phyloP scores from a whole-genome alignment of 169 alveolate genomes.

The Plasmodium gonderi region DNA sequence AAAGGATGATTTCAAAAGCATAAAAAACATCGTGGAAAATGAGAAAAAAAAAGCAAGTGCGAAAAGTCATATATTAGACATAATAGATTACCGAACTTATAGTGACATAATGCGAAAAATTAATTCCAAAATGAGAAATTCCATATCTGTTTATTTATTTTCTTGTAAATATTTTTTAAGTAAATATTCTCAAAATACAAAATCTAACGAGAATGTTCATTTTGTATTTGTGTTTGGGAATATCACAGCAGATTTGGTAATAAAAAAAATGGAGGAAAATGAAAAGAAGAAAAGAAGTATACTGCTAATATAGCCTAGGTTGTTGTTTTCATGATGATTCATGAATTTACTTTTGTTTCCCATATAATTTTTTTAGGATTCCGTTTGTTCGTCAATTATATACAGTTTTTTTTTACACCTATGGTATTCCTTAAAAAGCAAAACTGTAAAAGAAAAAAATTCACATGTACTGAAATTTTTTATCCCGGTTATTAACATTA shows the following conservation, averaged over 20 bases:
- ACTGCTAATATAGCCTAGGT: neutral
- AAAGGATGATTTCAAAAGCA: constrained; percentile 37
- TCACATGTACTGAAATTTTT: constrained; percentile 24
- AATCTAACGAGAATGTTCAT: constrained; percentile 2
- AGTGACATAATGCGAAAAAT: constrained; percentile 18
- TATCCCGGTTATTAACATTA: constrained; percentile 74
- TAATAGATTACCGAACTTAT: constrained; percentile 39
- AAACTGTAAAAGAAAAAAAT: constrained; percentile 2
- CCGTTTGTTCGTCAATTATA: constrained; percentile 67
- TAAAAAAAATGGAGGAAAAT: neutral
- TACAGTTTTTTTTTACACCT: constrained; percentile 68
- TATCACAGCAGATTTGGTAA: constrained; percentile 71
- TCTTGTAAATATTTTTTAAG: constrained; percentile 51
- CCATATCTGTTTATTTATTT: constrained; percentile 48
- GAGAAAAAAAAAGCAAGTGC: constrained; percentile 21
- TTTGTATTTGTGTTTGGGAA: constrained; percentile 72
- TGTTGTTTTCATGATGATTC: neutral
- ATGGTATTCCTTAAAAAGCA: constrained; percentile 62
- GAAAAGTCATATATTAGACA: constrained; percentile 32
- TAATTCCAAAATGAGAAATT: constrained; percentile 26
- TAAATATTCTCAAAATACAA: constrained; percentile 24
- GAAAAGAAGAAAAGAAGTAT: neutral
- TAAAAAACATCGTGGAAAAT: constrained; percentile 46
- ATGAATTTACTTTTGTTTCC: neutral
- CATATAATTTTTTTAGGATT: constrained; percentile 25